Conservation (phyloP, 176 grass and related monocot species). For the Carex cristatella region DNA sequence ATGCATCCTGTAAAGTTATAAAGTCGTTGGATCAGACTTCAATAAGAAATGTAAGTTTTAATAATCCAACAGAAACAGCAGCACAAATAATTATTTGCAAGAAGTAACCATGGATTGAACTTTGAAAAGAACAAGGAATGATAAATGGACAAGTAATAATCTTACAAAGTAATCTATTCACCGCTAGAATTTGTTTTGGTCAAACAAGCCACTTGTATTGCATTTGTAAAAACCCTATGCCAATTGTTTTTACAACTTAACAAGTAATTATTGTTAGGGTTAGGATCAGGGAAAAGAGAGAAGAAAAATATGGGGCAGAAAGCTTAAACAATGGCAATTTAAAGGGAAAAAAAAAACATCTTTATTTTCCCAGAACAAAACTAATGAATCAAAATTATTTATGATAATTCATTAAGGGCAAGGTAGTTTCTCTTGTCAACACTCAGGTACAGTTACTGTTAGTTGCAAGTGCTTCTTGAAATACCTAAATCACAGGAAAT, state of each 20-base stretch:
- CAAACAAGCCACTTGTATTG: neutral
- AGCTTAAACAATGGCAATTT: neutral
- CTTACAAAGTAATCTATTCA: too few species aligned
- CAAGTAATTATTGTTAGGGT: neutral
- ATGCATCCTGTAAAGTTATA: constrained; percentile 64
- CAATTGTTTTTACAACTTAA: neutral
- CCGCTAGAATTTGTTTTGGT: too few species aligned
- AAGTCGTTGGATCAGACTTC: constrained; percentile 10
- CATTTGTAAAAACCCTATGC: neutral
- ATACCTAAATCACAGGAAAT: neutral
- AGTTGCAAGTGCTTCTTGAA: neutral
- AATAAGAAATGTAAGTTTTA: neutral
- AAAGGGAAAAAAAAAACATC: neutral
- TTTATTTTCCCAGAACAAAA: neutral
- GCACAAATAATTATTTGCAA: neutral
- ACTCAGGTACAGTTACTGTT: neutral
- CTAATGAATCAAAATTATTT: neutral
- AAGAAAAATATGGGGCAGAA: neutral
- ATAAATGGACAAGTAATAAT: neutral
- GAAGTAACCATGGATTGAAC: neutral
- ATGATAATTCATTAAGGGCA: neutral
- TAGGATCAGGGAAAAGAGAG: neutral
- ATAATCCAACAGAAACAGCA: neutral
- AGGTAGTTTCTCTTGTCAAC: neutral
- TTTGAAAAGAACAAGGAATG: neutral